Percentiles rank a stretch among this genome's conserved stretches.
These are phyloP conservation scores for Lichtheimia hyalospora DNA, from an alignment of 371 early-diverging fungal species.

Conservation along the genomic window DNA sequence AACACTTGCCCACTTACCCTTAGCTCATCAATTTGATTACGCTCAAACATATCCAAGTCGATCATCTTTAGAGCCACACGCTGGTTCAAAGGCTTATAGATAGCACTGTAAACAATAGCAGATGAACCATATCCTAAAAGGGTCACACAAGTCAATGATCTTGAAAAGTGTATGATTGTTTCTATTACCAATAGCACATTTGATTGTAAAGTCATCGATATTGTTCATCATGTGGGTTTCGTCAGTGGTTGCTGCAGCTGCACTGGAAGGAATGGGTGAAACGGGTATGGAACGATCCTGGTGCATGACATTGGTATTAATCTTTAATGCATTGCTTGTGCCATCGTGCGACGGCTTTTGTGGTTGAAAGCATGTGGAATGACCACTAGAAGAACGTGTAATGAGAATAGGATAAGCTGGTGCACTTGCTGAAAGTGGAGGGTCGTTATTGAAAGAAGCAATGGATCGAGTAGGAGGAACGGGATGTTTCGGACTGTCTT, in stretches of 20 bases:
- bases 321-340: background rate
- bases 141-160: slow-evolving; percentile 45
- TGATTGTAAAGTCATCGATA: slow-evolving; percentile 46
- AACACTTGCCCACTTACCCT: slow-evolving; percentile 9
- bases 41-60: slow-evolving; percentile 91
- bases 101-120: slow-evolving; percentile 81
- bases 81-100: slow-evolving; percentile 71
- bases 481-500: no score
- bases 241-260: background rate
- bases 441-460: no score
- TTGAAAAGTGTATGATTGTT: background rate
- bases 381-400: slow-evolving; percentile 3
- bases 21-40: slow-evolving; percentile 64
- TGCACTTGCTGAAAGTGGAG: background rate
- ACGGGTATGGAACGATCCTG: slow-evolving; percentile 5
- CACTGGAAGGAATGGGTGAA: slow-evolving; percentile 7
- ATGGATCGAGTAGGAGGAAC: no score
- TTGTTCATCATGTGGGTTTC: slow-evolving; percentile 10
- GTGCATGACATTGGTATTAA: slow-evolving; percentile 3
- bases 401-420: background rate
- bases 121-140: slow-evolving; percentile 84
- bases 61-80: slow-evolving; percentile 86
- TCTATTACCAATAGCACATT: slow-evolving; percentile 35
- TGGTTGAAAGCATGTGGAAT: background rate
- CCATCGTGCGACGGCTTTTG: slow-evolving; percentile 2